Evolutionary conservation across 2,329 filamentous ascomycete species (phyloP).

Genomic region (Exophiala aquamarina): DNA sequence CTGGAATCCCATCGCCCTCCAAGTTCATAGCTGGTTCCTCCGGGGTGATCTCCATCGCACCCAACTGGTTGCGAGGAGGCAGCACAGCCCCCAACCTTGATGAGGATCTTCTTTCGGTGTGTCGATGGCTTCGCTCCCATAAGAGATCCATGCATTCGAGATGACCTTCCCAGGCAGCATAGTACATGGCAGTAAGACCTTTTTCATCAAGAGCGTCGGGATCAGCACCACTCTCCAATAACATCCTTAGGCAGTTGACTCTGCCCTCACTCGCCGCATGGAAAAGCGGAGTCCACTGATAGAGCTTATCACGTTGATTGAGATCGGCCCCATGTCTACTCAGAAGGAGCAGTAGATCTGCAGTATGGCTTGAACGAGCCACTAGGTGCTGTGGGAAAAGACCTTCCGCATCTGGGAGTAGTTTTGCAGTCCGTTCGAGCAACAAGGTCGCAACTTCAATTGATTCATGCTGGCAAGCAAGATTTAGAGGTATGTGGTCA

Average conservation of each 20-base stretch:
- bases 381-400: slow-evolving; percentile 97
- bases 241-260: slow-evolving; percentile 77
- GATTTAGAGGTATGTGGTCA: slow-evolving; percentile 90
- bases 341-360: slow-evolving; percentile 75
- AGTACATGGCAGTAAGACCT: slow-evolving; percentile 91
- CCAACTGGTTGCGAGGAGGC: slow-evolving; percentile 18
- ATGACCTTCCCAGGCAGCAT: slow-evolving; percentile 97
- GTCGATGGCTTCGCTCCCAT: slow-evolving; percentile 35
- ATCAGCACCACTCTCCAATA: slow-evolving; percentile 77
- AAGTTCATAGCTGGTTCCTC: slow-evolving; percentile 8
- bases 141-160: slow-evolving; percentile 91
- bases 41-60: slow-evolving; percentile 25
- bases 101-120: slow-evolving; percentile 14
- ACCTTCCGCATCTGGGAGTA: slow-evolving; percentile 93
- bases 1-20: slow-evolving; percentile 77
- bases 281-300: slow-evolving; percentile 95
- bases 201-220: slow-evolving; percentile 87
- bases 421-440: slow-evolving; percentile 73
- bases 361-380: slow-evolving; percentile 80
- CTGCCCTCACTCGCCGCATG: slow-evolving; percentile 97
- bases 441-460: slow-evolving; percentile 81
- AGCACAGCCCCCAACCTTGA: slow-evolving; percentile 14
- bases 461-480: slow-evolving; percentile 92
- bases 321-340: slow-evolving; percentile 85
- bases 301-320: slow-evolving; percentile 90